A percentile compares a stretch with the other conserved stretches of the same genome.
phyloP scores from a whole-genome alignment of 305 asterid genomes.

The Andrographis paniculata region DNA sequence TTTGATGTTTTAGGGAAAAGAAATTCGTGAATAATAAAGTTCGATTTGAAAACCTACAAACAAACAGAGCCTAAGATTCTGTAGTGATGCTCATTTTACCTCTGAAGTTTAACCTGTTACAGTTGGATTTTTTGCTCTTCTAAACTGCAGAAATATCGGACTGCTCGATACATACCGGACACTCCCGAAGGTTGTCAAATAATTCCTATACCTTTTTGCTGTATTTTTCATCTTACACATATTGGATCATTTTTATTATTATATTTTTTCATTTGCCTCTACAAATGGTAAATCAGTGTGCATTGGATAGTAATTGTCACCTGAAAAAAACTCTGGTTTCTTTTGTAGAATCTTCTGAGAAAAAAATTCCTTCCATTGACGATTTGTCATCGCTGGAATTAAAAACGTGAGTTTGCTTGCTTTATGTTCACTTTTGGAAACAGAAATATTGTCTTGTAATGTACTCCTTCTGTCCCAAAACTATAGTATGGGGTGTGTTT shows the following conservation, averaged over 20 bases:
- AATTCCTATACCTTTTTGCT: not conserved
- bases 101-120: too few species aligned
- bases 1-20: too few species aligned
- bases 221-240: constrained; percentile 4
- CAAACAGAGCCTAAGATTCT: too few species aligned
- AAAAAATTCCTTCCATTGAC: constrained; percentile 41
- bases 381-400: constrained; percentile 71
- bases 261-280: constrained; percentile 11
- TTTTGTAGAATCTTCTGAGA: constrained; percentile 65
- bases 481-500: too few species aligned
- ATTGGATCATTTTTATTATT: constrained; percentile 1
- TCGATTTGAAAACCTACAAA: too few species aligned
- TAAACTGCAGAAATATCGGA: constrained; percentile 78
- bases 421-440: not conserved
- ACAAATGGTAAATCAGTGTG: not conserved
- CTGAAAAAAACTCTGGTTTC: constrained; percentile 12
- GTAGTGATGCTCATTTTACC: too few species aligned
- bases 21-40: too few species aligned
- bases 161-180: constrained; percentile 86
- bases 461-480: too few species aligned
- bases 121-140: not conserved
- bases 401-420: constrained; percentile 63
- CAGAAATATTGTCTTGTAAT: too few species aligned
- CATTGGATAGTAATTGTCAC: constrained; percentile 8
- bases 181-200: constrained; percentile 55